Evolutionary conservation across 2,329 filamentous ascomycete genomes (phyloP).

Genomic region (Pseudogymnoascus sp.): DNA sequence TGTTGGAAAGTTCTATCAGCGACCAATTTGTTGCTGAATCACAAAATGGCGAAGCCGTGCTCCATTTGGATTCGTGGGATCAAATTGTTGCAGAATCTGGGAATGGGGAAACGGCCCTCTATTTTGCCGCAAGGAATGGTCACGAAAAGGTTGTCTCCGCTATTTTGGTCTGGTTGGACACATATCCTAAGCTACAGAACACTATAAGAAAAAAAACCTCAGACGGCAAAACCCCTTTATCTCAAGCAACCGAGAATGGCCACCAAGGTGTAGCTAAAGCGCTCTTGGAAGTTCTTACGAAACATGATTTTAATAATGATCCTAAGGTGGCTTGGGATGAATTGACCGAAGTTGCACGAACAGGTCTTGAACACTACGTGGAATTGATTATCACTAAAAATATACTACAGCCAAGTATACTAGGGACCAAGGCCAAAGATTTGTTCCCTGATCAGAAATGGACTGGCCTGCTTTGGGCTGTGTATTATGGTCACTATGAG

Average conservation of each 20-base stretch:
- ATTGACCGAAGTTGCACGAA: neutral
- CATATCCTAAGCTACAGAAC: neutral
- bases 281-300: neutral
- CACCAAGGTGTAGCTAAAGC: neutral
- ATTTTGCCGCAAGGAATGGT: constrained; percentile 3
- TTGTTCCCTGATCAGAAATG: neutral
- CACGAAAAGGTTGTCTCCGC: neutral
- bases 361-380: neutral
- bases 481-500: neutral
- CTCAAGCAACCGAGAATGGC: neutral
- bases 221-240: neutral
- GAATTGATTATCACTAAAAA: neutral
- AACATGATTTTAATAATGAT: neutral
- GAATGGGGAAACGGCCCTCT: neutral
- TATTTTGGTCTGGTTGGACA: neutral
- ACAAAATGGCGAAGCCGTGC: neutral
- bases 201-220: neutral
- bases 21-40: neutral
- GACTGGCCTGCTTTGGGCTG: neutral
- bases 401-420: neutral
- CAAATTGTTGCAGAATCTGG: neutral
- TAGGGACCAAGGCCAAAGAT: neutral
- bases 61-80: neutral
- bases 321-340: neutral
- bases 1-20: neutral